These are phyloP conservation scores for Colletotrichum sp. DNA, from an alignment of 2,329 filamentous ascomycete genomes.

Conservation along the genomic window DNA sequence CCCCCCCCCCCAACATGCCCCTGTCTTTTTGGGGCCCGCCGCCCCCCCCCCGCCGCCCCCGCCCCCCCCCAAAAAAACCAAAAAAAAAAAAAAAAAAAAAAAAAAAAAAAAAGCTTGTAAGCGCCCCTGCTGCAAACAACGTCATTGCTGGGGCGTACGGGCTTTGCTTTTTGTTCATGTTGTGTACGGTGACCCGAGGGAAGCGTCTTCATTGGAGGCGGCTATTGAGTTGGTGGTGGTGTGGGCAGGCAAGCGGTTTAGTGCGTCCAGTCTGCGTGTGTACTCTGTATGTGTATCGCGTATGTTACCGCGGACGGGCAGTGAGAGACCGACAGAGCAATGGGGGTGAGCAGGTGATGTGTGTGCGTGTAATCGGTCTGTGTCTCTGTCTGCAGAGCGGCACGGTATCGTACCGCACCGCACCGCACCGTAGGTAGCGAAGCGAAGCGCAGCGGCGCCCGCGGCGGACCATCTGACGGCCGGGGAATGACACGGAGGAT, in stretches of 20 bases:
- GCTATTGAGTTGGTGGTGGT: not conserved
- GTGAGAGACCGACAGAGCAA: not conserved
- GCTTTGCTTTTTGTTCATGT: not conserved
- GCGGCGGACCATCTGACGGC: slow-evolving; percentile 12
- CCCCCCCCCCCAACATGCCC: too few relatives aligned
- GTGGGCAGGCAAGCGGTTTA: not conserved
- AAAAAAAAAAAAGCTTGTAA: not conserved
- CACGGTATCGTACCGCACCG: slow-evolving; percentile 2
- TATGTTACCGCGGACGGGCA: not conserved
- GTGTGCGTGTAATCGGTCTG: not conserved
- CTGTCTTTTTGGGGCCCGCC: too few relatives aligned
- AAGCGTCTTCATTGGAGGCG: slow-evolving; percentile 8
- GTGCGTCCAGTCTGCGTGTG: not conserved
- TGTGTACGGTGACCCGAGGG: not conserved
- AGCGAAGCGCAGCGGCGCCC: slow-evolving; percentile 9
- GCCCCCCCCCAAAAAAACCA: too few relatives aligned
- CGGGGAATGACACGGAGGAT: slow-evolving; percentile 14
- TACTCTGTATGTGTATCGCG: not conserved
- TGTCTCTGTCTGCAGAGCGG: not conserved
- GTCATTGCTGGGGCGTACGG: slow-evolving; percentile 1
- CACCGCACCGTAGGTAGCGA: not conserved
- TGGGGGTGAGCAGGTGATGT: not conserved
- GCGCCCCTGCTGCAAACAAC: not conserved
- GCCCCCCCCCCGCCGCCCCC: too few relatives aligned
- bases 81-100: too few relatives aligned